A percentile compares a stretch with the other conserved stretches of the same genome.
These are phyloP conservation scores for Kalmanozyma brasiliensis DNA, from an alignment of 1,284 basidiomycete species.

Conservation along the genomic window DNA sequence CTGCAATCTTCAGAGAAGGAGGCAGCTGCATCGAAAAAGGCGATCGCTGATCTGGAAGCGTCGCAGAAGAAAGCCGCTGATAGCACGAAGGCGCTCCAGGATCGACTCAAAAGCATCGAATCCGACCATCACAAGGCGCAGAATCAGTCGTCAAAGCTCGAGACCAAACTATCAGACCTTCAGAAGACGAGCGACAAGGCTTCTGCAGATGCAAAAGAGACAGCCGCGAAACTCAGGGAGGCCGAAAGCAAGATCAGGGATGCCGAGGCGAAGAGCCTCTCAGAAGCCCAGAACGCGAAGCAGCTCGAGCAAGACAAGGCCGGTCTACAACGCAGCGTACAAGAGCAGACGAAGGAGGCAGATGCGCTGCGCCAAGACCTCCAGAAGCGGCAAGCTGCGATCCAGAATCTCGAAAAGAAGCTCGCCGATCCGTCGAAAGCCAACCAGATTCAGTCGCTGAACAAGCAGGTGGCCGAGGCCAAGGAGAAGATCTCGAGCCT, in stretches of 20 bases:
- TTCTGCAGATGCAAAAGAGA: conserved; percentile 2
- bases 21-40: conserved; percentile 9
- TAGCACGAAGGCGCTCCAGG: conserved; percentile 14
- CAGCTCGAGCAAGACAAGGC: conserved; percentile 34
- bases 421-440: conserved; percentile 41
- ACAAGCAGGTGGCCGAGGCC: conserved; percentile 22
- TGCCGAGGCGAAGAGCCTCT: conserved; percentile 19
- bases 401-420: conserved; percentile 37
- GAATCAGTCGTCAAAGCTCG: conserved; percentile 21
- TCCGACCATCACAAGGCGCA: conserved; percentile 22
- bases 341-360: conserved; percentile 23
- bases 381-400: conserved; percentile 8
- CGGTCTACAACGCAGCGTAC: conserved; percentile 13
- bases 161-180: conserved; percentile 17
- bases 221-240: conserved; percentile 17
- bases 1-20: conserved; percentile 19
- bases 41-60: conserved; percentile 8
- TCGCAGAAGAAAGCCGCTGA: conserved; percentile 7
- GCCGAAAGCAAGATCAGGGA: conserved; percentile 18
- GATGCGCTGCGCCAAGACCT: conserved; percentile 25
- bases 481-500: conserved; percentile 23
- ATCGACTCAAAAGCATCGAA: conserved; percentile 16
- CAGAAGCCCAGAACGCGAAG: conserved; percentile 7
- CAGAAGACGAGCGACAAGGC: conserved; percentile 19
- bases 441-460: conserved; percentile 34